Conservation (phyloP, 208 protist species). For the Wallacemonas collosoma region DNA sequence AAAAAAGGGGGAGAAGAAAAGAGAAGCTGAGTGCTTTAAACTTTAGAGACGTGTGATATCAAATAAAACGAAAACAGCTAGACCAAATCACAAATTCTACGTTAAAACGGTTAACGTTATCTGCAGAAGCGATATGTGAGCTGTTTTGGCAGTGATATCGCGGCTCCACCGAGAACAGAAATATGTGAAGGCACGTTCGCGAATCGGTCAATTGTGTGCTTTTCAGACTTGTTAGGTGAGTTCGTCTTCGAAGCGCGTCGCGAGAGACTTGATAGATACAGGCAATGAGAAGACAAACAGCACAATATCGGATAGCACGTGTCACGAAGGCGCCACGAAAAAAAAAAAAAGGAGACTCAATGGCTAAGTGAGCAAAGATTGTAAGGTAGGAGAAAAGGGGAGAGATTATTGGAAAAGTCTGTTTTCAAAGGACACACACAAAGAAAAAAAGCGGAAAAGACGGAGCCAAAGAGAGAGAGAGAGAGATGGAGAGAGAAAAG, state of each 20-base stretch:
- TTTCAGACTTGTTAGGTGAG: too few species aligned
- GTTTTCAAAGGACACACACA: too few species aligned
- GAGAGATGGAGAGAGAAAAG: background rate
- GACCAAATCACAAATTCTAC: background rate
- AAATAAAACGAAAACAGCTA: background rate
- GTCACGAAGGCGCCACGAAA: background rate
- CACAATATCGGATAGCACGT: too few species aligned
- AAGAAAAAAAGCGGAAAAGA: background rate
- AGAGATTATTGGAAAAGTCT: background rate
- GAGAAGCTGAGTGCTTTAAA: background rate
- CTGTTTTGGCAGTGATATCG: too few species aligned
- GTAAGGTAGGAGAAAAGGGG: background rate
- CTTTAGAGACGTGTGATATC: background rate
- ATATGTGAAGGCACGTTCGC: too few species aligned
- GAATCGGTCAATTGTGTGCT: too few species aligned
- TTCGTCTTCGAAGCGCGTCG: too few species aligned
- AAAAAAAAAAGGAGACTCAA: background rate
- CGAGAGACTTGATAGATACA: too few species aligned
- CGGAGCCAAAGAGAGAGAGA: background rate
- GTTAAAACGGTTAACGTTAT: too few species aligned
- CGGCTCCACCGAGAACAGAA: too few species aligned
- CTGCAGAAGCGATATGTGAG: too few species aligned
- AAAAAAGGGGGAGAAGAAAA: conserved; percentile 1
- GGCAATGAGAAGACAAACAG: too few species aligned
- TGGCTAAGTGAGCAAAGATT: background rate